Percentiles rank a stretch among this genome's conserved stretches.
These are phyloP conservation scores for Bremia lactucae DNA, from an alignment of 352 stramenopile species.

Conservation along the genomic window DNA sequence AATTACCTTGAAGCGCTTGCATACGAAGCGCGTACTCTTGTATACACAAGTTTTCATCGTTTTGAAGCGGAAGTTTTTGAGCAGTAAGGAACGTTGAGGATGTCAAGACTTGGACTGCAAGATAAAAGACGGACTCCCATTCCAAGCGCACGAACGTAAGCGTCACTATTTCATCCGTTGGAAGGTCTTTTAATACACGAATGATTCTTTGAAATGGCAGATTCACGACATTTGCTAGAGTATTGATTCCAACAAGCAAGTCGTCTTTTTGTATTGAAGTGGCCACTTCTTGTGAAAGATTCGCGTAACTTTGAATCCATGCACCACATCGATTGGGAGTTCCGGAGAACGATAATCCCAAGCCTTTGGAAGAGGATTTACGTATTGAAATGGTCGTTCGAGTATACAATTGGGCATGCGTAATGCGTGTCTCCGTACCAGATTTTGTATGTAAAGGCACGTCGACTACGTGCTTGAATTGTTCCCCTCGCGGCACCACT, in stretches of 20 bases:
- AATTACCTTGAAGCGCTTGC: constrained; percentile 66
- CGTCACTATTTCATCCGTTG: constrained; percentile 26
- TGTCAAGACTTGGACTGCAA: constrained; percentile 40
- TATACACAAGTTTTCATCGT: constrained; percentile 58
- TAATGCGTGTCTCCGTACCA: too few relatives aligned
- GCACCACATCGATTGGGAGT: constrained; percentile 56
- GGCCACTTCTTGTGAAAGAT: constrained; percentile 54
- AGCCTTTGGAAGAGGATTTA: too few relatives aligned
- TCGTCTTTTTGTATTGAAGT: constrained; percentile 52
- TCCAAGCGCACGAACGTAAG: constrained; percentile 52
- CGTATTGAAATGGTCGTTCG: too few relatives aligned
- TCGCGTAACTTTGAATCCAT: constrained; percentile 72
- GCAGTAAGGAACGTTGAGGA: constrained; percentile 35
- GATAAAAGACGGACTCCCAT: constrained; percentile 41
- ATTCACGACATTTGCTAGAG: constrained; percentile 37
- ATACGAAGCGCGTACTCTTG: constrained; percentile 73
- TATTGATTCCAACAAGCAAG: constrained; percentile 60
- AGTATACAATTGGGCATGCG: too few relatives aligned
- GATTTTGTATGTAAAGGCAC: too few relatives aligned
- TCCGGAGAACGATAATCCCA: constrained; percentile 74
- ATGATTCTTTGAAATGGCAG: constrained; percentile 68
- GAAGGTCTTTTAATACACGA: constrained; percentile 42
- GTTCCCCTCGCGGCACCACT: constrained; percentile 42
- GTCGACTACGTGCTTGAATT: constrained; percentile 25
- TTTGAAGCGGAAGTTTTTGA: constrained; percentile 33